Percentiles rank a stretch among this genome's conserved stretches.
Evolutionary conservation across 495 filamentous ascomycete genomes (phyloP).

Genomic region (Delitschia confertaspora): DNA sequence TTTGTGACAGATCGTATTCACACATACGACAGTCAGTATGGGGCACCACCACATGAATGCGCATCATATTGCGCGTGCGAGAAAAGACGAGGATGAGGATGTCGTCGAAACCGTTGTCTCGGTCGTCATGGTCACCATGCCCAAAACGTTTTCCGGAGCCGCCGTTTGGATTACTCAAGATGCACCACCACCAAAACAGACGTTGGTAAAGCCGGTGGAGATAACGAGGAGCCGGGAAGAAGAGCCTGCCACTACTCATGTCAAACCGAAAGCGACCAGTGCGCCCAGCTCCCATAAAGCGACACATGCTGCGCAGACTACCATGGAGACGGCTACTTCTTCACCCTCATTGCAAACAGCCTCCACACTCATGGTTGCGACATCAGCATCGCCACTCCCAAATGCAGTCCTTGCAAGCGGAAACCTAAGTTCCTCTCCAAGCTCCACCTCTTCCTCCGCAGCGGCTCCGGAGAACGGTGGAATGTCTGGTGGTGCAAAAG

Average conservation of each 20-base stretch:
- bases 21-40: conserved; percentile 8
- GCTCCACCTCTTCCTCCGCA: conserved; percentile 30
- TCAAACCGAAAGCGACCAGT: conserved; percentile 1
- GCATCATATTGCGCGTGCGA: conserved; percentile 16
- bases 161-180: conserved; percentile 46
- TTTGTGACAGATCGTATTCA: too few relatives aligned
- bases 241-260: conserved; percentile 10
- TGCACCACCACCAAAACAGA: background rate
- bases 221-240: background rate
- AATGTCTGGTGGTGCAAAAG: conserved; percentile 60
- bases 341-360: conserved; percentile 20
- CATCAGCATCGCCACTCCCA: conserved; percentile 6
- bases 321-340: conserved; percentile 7
- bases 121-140: conserved; percentile 49
- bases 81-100: too few relatives aligned
- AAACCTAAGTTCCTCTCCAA: conserved; percentile 16
- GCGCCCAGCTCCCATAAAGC: background rate
- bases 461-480: conserved; percentile 35
- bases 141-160: conserved; percentile 47
- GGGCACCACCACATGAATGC: conserved; percentile 2
- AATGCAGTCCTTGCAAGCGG: background rate
- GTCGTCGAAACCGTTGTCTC: conserved; percentile 36
- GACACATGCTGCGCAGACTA: too few relatives aligned
- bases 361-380: conserved; percentile 15
- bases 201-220: background rate